Evolutionary conservation across 371 early-diverging fungal species (phyloP).

Genomic region (Apophysomyces variabilis): DNA sequence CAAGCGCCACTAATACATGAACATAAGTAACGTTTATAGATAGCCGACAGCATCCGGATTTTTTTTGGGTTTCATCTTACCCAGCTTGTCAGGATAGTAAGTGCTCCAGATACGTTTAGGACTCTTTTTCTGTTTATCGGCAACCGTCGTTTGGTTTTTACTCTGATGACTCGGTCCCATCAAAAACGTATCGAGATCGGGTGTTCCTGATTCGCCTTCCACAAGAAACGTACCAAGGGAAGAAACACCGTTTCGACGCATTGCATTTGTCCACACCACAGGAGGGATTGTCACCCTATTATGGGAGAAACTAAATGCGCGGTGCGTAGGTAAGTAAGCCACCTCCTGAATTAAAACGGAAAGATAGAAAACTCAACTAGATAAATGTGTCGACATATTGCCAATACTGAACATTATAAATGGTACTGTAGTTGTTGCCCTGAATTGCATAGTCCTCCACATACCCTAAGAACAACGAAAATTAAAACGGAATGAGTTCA

Average conservation of each 20-base stretch:
- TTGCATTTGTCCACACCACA: constrained; percentile 63
- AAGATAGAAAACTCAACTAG: constrained; percentile 36
- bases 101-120: constrained; percentile 30
- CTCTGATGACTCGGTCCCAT: constrained; percentile 26
- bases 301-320: constrained; percentile 55
- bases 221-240: constrained; percentile 59
- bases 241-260: constrained; percentile 65
- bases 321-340: too few relatives aligned
- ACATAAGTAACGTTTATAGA: constrained; percentile 2
- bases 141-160: not conserved
- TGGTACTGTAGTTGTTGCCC: constrained; percentile 48
- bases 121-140: not conserved
- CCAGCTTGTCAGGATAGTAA: constrained; percentile 61
- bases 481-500: too few relatives aligned
- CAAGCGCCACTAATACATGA: constrained; percentile 53
- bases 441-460: constrained; percentile 55
- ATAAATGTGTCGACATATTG: constrained; percentile 65
- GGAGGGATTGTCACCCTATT: constrained; percentile 65
- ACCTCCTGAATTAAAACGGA: not conserved
- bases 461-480: constrained; percentile 43
- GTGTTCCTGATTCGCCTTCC: constrained; percentile 43
- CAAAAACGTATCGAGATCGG: constrained; percentile 52
- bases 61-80: constrained; percentile 19
- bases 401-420: constrained; percentile 60
- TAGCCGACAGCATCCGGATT: too few relatives aligned